Base-by-base conservation (phyloP, 75 land plant species). In the Chamaecyparis obtusa region DNA sequence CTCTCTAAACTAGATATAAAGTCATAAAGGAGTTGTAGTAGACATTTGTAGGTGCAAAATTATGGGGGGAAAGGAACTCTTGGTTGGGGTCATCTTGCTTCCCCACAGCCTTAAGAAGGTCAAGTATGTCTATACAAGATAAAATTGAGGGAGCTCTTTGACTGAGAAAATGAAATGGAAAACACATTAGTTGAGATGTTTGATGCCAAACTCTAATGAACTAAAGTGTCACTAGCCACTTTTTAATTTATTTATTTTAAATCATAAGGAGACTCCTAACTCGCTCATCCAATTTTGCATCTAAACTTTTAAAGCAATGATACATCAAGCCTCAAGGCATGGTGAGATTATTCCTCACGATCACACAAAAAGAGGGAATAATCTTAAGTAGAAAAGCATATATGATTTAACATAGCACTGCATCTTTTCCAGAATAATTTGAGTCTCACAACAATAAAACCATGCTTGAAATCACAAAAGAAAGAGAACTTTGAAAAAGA, bases 391-490 rank as follows among this genome's bases (percentile, higher is more conserved):
- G 76, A 72, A 72, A 72, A 72, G 36, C 76, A 72, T 51, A 51
- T 51, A 11, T 51, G 54, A 51, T 72, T 72, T 33, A 72, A 32
- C 76, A 72, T 33, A 32, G 15, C 4, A 33, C 10, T 72, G 33
- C 14, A 72, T 30, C 76, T 72, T 72, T 72, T 72, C 36, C 36
- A 72, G 36, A 33, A 72, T 72, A 1, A 71, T 72, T 72, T 33
- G 76, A 33, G 36, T 8, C 15, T 32, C 76, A 11, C 16, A 33
- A 72, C 33, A 32, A 72, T 10, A 33, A 72, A 10, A 7, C 33
- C 30, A 80, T 3, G 46, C 83, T 81, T 44, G 27, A 81, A 81
- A 81, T 81, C 83, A 81, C 11, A 81, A 81, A 78, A 64, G 69
- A 60, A 72, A 72, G 36, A 72, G 15, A 72, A 32, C 3, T 72